These are phyloP conservation scores for Albugo laibachii DNA, from an alignment of 352 stramenopile genomes.

Conservation along the genomic window DNA sequence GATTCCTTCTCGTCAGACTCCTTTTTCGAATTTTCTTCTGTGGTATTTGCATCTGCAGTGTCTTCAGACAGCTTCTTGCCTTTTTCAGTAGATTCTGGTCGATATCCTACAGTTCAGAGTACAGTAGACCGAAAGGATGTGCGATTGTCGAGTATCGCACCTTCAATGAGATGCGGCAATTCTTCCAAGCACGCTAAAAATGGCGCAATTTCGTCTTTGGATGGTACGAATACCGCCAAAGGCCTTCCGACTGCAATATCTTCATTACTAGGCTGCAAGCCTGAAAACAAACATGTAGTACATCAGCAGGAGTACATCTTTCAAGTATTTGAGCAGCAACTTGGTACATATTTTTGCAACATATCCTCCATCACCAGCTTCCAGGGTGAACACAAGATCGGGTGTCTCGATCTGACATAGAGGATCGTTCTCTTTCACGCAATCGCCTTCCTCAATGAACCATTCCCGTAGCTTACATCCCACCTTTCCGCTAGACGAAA, in stretches of 20 bases:
- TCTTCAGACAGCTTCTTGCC: too few species aligned
- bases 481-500: not conserved
- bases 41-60: not conserved
- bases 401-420: conserved; percentile 54
- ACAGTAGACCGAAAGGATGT: not conserved
- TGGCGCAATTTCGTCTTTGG: conserved; percentile 28
- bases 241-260: conserved; percentile 44
- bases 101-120: not conserved
- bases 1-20: conserved; percentile 8
- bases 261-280: conserved; percentile 30
- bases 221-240: conserved; percentile 56
- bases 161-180: conserved; percentile 37
- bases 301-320: too few species aligned
- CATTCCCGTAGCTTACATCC: not conserved
- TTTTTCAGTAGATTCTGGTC: not conserved
- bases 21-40: too few species aligned
- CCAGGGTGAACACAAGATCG: conserved; percentile 58
- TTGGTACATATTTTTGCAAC: conserved; percentile 41
- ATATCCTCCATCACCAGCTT: conserved; percentile 60
- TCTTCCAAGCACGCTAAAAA: conserved; percentile 35
- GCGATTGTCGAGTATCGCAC: not conserved
- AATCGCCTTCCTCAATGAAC: not conserved
- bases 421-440: not conserved
- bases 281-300: conserved; percentile 11
- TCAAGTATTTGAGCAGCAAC: too few species aligned